Evolutionary conservation across 2,329 filamentous ascomycete genomes (phyloP), one percentile per base, ranked within the genome.

Genomic region (Davidsoniella neocaledoniae): DNA sequence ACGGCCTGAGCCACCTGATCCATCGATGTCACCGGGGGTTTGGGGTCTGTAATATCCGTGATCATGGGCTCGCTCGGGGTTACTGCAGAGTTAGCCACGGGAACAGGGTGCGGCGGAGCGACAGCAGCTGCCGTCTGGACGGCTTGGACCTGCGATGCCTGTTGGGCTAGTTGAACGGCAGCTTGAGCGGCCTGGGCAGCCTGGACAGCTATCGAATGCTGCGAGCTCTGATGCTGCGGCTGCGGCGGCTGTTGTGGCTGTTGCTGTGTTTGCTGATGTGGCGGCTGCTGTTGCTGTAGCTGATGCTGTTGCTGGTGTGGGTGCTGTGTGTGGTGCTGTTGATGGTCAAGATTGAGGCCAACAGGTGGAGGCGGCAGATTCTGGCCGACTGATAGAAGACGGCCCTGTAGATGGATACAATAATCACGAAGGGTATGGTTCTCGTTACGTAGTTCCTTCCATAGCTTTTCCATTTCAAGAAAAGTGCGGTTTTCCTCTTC

Each of bases 381-480:
- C 60, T 83, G 82, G 58, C 86, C 80, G 2, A 79, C 75, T 57
- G 95, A 88, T 54, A 95, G 72, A 36, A 96, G 73, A 39, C 86
- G 80, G 4, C 83, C 83, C 64, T 98, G 91, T 14, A 98, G 73
- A 58, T 83, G 83, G 61, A 95, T 82, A 57, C 95, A 83, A 66
- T 96, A 96, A 63, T 95, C 87, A 57, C 88, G 81, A 40, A 98
- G 71, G 54, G 84, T 79, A 62, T 88, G 91, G 66, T 95, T 94
- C 63, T 98, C 90, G 25, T 77, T 72, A 61, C 94, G 86, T 23
- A 94, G 68, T n/a, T 73, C 68, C 63, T 94, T 91, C 65, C 77
- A 86, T 50, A 76, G 77, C 55, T 83, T 76, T 56, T 87, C 83
- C 64, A 94, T 76, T 16, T 78, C 73, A 57, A 77, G 74, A 56